Evolutionary conservation across 2,329 filamentous ascomycete genomes (phyloP).

Genomic region (Paecilomyces niveus): DNA sequence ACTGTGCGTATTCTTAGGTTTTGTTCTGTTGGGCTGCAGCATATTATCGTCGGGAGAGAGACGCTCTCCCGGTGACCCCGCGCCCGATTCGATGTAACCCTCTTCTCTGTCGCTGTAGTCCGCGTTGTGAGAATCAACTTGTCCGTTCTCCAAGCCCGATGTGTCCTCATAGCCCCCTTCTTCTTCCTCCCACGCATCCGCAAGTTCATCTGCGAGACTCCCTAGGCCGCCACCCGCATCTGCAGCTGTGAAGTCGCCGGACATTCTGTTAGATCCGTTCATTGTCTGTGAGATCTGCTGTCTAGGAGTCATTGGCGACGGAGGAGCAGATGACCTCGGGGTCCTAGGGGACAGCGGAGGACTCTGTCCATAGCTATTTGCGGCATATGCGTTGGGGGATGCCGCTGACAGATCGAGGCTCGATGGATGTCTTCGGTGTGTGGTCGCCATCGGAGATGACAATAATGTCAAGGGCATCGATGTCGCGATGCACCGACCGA

Average conservation of each 20-base stretch:
- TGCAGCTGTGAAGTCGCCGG: slow-evolving; percentile 30
- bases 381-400: slow-evolving; percentile 22
- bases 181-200: slow-evolving; percentile 51
- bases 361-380: slow-evolving; percentile 24
- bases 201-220: slow-evolving; percentile 58
- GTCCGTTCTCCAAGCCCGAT: slow-evolving; percentile 29
- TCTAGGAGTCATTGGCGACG: slow-evolving; percentile 32
- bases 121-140: slow-evolving; percentile 21
- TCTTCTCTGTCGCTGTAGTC: slow-evolving; percentile 25
- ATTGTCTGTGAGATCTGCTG: slow-evolving; percentile 28
- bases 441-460: slow-evolving; percentile 20
- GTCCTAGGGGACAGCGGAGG: slow-evolving; percentile 27
- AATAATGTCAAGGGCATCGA: slow-evolving; percentile 23
- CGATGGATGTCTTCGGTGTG: slow-evolving; percentile 30
- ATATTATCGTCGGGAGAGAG: slow-evolving; percentile 17
- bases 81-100: slow-evolving; percentile 20
- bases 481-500: neutral
- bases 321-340: slow-evolving; percentile 28
- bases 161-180: slow-evolving; percentile 38
- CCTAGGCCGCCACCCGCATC: slow-evolving; percentile 45
- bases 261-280: slow-evolving; percentile 29
- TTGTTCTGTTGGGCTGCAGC: slow-evolving; percentile 32
- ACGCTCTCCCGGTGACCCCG: slow-evolving; percentile 17
- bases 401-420: slow-evolving; percentile 29
- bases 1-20: slow-evolving; percentile 26